Evolutionary conservation across 73 alveolate species (phyloP), one percentile per base, ranked within the genome.

Genomic region (Paramecium caudatum): DNA sequence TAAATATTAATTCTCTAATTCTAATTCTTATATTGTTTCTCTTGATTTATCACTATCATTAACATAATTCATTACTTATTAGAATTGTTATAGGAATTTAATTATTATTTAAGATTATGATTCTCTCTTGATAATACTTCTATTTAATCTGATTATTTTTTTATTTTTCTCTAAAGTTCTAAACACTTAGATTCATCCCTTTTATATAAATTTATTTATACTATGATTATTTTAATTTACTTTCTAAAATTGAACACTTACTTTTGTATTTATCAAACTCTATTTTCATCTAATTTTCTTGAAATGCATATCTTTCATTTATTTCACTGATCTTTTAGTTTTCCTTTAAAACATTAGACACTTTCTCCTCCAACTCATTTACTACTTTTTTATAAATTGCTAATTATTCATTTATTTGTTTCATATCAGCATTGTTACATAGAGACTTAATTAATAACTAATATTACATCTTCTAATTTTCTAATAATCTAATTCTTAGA

Each of bases 391-490:
- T 65, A 65, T 36, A 65, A 4, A 65, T 36, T 12, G 17, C 34
- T 8, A 65, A 12, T 65, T 65, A 65, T 33, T 65, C 83, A 65
- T 65, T 65, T 4, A 65, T 65, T 65, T 65, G 39, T 65, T 65
- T 65, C 32, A 65, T 36, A 65, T 65, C 83, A 13, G 47, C 34
- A 65, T 65, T 65, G 34, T 65, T 65, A 65, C 48, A n/a, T 36
- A 32, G 17, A 65, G 16, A 65, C 17, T 65, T 65, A 65, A 10
- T 65, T 49, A 65, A 25, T 33, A 32, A 25, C 50, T 33, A 33
- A 7, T 7, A 6, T 41, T 8, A 65, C 83, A 33, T 65, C 83
- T 9, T 65, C 83, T 65, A 65, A 65, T 33, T 65, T 65, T 65
- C 49, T 65, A 8, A 65, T 65, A 33, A 65, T 65, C 34, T 65